phyloP scores from a whole-genome alignment of 345 rosid species.

The Toxicodendron radicans region DNA sequence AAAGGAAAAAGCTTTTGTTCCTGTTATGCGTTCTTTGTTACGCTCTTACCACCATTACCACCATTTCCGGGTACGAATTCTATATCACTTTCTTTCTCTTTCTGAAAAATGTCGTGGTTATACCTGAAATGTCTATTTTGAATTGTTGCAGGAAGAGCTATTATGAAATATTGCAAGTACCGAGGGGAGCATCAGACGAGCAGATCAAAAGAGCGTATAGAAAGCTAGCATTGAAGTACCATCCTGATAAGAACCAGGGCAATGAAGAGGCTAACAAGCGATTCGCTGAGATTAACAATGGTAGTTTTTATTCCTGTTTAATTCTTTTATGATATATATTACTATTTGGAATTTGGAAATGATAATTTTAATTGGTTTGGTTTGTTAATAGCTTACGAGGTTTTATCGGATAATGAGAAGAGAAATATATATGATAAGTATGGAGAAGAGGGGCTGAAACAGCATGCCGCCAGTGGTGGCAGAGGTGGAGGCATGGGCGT shows the following conservation, averaged over 20 bases:
- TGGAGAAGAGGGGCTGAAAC: constrained; percentile 97
- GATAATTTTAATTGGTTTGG: constrained; percentile 3
- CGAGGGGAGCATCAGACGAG: constrained; percentile 89
- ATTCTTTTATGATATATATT: background rate
- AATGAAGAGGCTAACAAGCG: constrained; percentile 89
- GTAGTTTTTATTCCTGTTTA: constrained; percentile 25
- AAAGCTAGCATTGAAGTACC: constrained; percentile 95
- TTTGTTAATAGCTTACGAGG: constrained; percentile 78
- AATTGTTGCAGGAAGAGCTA: constrained; percentile 74
- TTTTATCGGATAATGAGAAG: constrained; percentile 88
- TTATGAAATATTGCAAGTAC: constrained; percentile 88
- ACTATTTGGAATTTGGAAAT: background rate
- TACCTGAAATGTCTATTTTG: background rate
- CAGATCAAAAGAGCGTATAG: constrained; percentile 98
- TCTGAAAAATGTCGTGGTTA: background rate
- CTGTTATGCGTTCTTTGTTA: constrained; percentile 53
- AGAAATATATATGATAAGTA: constrained; percentile 77
- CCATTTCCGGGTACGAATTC: constrained; percentile 57
- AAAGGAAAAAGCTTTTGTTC: constrained; percentile 39
- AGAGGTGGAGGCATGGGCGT: constrained; percentile 77
- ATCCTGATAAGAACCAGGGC: constrained; percentile 96
- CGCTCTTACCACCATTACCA: constrained; percentile 40
- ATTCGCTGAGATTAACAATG: constrained; percentile 91
- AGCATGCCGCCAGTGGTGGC: constrained; percentile 88
- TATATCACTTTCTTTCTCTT: background rate